These are phyloP conservation scores for Dimargaris cristalligena DNA, from an alignment of 192 early-diverging fungal species.

Conservation along the genomic window DNA sequence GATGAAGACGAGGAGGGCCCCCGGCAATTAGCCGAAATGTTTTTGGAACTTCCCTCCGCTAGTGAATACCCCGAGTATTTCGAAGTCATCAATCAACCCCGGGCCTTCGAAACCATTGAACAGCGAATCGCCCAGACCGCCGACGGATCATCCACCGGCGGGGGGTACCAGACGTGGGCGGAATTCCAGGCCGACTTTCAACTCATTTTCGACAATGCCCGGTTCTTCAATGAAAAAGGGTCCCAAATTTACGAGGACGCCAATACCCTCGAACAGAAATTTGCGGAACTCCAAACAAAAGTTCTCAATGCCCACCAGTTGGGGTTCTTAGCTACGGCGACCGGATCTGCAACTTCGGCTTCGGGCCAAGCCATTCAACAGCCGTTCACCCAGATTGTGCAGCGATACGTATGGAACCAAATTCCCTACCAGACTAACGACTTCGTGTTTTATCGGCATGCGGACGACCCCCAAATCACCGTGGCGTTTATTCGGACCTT, in stretches of 20 bases:
- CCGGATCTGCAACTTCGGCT: no score
- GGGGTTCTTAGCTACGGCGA: not conserved
- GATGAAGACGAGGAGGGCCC: conserved; percentile 18
- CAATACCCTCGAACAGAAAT: conserved; percentile 28
- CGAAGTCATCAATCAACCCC: conserved; percentile 69
- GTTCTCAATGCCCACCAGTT: not conserved
- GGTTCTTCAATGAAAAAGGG: conserved; percentile 78
- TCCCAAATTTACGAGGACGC: conserved; percentile 89
- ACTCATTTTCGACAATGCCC: conserved; percentile 84
- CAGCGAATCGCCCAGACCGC: conserved; percentile 49
- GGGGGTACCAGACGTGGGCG: conserved; percentile 41
- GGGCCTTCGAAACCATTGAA: conserved; percentile 77
- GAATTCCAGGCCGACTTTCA: conserved; percentile 68
- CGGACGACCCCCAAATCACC: not conserved
- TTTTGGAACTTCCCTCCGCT: conserved; percentile 52
- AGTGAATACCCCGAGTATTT: conserved; percentile 81
- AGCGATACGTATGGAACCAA: not conserved
- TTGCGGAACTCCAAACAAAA: conserved; percentile 14
- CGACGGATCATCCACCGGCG: no score
- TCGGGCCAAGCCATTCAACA: not conserved
- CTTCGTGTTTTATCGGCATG: not conserved
- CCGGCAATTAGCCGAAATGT: conserved; percentile 56
- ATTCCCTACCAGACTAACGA: not conserved
- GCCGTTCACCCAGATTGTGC: not conserved
- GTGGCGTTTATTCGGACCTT: not conserved